phyloP scores from a whole-genome alignment of 192 early-diverging fungal genomes.

The Gamsiella multidivaricata region DNA sequence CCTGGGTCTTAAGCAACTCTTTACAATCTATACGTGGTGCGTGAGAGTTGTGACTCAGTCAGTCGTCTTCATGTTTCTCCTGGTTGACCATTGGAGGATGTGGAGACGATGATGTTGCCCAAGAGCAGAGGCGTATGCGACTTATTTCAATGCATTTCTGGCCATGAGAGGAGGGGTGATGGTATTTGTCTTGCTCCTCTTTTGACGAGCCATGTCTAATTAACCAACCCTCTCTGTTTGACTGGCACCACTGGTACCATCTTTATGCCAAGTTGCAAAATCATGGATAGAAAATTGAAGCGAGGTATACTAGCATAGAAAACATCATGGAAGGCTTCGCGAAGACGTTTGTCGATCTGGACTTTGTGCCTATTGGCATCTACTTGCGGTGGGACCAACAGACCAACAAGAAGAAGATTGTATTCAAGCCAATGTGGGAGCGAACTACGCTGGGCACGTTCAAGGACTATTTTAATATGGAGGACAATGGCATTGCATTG shows the following conservation, averaged over 20 bases:
- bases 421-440: constrained; percentile 14
- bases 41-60: constrained; percentile 38
- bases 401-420: constrained; percentile 12
- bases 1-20: constrained; percentile 42
- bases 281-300: neutral
- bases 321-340: constrained; percentile 9
- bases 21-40: constrained; percentile 53
- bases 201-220: neutral
- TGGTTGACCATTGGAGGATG: constrained; percentile 43
- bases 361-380: constrained; percentile 14
- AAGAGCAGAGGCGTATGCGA: constrained; percentile 50
- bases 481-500: constrained; percentile 8
- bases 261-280: neutral
- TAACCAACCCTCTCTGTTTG: neutral
- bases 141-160: constrained; percentile 47
- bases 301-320: neutral
- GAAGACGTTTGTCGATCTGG: neutral
- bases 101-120: constrained; percentile 42
- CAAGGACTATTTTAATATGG: constrained; percentile 7
- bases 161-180: constrained; percentile 24
- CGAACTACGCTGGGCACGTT: constrained; percentile 6
- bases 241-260: neutral
- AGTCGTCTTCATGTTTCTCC: constrained; percentile 42
- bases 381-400: constrained; percentile 11
- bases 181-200: neutral